Evolutionary conservation across 495 filamentous ascomycete genomes (phyloP).

Genomic region (Aspergillus sclerotioniger): DNA sequence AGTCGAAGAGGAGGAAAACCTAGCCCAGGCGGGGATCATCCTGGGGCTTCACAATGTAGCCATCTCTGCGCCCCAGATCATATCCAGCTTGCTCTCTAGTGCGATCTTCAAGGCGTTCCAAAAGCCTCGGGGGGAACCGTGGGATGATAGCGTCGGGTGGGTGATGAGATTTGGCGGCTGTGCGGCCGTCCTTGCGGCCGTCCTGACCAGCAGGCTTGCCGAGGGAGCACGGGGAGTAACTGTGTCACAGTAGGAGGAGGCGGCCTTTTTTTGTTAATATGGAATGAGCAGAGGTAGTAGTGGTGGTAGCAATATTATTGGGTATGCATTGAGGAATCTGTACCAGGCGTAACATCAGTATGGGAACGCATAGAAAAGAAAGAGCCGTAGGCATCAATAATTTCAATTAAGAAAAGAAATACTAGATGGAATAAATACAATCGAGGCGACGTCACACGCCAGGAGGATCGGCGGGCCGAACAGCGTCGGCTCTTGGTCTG

Average conservation of each 20-base stretch:
- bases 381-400: too few species aligned
- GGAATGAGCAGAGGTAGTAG: background rate
- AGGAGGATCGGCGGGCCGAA: background rate
- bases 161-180: slow-evolving; percentile 78
- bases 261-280: background rate
- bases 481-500: slow-evolving; percentile 13
- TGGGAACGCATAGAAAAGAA: too few species aligned
- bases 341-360: background rate
- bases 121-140: slow-evolving; percentile 75
- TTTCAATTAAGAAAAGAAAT: background rate
- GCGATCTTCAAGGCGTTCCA: slow-evolving; percentile 78
- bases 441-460: background rate
- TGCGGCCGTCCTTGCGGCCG: slow-evolving; percentile 75
- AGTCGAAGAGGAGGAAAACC: slow-evolving; percentile 27
- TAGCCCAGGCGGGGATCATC: slow-evolving; percentile 76
- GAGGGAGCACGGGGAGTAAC: slow-evolving; percentile 27
- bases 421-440: too few species aligned
- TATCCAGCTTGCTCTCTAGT: slow-evolving; percentile 78
- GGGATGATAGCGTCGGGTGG: slow-evolving; percentile 83
- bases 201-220: slow-evolving; percentile 48
- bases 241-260: slow-evolving; percentile 9
- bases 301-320: background rate
- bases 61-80: slow-evolving; percentile 81
- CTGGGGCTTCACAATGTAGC: slow-evolving; percentile 92
- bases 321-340: background rate